Evolutionary conservation across 2,329 filamentous ascomycete species (phyloP).

Genomic region (Pseudocercospora fijiensis): DNA sequence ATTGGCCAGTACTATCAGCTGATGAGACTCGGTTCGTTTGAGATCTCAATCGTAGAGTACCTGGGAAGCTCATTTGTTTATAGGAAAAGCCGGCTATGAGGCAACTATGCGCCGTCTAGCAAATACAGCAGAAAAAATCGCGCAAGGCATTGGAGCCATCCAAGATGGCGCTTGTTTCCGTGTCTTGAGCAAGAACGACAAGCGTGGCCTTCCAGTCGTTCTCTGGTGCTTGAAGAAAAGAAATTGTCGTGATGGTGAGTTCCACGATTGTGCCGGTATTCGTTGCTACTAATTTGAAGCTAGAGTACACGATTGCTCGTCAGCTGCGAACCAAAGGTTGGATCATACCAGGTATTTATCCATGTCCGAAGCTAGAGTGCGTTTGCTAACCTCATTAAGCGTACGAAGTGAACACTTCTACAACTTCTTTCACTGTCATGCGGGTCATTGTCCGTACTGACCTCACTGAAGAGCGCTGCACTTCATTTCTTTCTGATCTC

Average conservation of each 20-base stretch:
- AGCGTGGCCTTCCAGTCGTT: neutral
- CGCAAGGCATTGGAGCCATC: neutral
- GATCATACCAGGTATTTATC: neutral
- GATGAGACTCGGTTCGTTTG: conserved; percentile 59
- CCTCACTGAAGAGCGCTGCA: neutral
- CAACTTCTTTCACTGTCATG: neutral
- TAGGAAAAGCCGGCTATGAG: neutral
- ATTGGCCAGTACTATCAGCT: conserved; percentile 73
- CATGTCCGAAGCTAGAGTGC: neutral
- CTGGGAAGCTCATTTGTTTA: neutral
- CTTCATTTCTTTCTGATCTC: neutral
- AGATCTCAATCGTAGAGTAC: neutral
- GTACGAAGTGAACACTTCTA: neutral
- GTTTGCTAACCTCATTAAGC: neutral
- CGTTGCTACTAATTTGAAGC: neutral
- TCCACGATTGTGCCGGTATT: neutral
- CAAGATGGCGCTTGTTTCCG: neutral
- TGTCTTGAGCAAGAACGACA: neutral
- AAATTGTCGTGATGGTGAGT: neutral
- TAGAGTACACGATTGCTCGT: neutral
- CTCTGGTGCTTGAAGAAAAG: neutral
- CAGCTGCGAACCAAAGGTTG: neutral
- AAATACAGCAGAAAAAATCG: neutral
- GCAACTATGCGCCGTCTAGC: neutral
- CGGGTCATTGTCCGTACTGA: neutral